phyloP scores from a whole-genome alignment of 805 yeast genomes.

The Yueomyces sinensis region DNA sequence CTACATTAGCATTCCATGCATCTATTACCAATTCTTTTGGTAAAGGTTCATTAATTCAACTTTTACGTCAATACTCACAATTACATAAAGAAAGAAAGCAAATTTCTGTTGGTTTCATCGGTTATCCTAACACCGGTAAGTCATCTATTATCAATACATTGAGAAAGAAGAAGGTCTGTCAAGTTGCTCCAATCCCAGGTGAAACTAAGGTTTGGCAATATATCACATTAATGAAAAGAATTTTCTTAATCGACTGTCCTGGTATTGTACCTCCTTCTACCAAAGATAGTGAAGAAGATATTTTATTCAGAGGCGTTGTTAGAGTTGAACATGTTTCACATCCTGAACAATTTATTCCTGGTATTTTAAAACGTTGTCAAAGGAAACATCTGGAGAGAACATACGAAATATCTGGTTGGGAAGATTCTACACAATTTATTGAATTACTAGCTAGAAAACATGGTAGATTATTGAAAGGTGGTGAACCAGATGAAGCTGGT shows the following conservation, averaged over 20 bases:
- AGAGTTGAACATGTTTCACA: constrained; percentile 95
- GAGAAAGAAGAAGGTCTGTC: constrained; percentile 90
- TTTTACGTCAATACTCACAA: constrained; percentile 83
- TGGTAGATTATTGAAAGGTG: constrained; percentile 90
- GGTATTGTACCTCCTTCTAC: constrained; percentile 96
- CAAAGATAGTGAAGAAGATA: constrained; percentile 83
- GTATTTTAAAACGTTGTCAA: constrained; percentile 72
- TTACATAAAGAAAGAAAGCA: constrained; percentile 89
- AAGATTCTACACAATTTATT: constrained; percentile 60
- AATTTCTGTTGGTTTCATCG: constrained; percentile 93
- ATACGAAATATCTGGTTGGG: constrained; percentile 90
- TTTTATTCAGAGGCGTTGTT: constrained; percentile 90
- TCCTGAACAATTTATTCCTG: constrained; percentile 93
- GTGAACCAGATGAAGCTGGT: constrained; percentile 93
- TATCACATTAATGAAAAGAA: constrained; percentile 91
- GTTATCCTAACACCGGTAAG: constrained; percentile 97
- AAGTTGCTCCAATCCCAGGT: constrained; percentile 97
- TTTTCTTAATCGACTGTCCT: constrained; percentile 93
- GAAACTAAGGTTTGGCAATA: constrained; percentile 99
- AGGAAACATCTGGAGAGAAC: constrained; percentile 87
- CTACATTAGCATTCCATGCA: constrained; percentile 96
- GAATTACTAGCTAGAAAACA: constrained; percentile 86
- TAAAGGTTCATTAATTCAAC: constrained; percentile 89
- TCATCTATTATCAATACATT: constrained; percentile 90
- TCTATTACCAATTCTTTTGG: constrained; percentile 96